Conservation (phyloP, 2,329 filamentous ascomycete species). For the Elsinoe batatas region DNA sequence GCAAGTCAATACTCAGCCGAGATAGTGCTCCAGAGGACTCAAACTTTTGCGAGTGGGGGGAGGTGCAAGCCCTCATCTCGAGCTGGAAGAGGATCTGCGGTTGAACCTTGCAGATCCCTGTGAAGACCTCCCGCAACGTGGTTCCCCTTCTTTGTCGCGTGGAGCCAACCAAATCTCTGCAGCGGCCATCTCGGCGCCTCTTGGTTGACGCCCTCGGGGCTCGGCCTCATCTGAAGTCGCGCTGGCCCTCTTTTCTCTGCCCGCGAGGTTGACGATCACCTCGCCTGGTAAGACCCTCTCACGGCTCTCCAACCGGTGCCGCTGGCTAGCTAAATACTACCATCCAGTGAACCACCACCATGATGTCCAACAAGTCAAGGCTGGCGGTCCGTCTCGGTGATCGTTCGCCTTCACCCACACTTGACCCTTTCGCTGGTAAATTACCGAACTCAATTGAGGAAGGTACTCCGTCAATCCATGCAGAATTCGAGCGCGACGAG, state of each 20-base stretch:
- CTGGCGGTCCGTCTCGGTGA: not conserved
- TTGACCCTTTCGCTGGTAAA: not conserved
- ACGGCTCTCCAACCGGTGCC: not conserved
- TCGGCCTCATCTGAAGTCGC: not conserved
- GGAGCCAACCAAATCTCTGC: constrained; percentile 5
- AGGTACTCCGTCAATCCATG: constrained; percentile 1
- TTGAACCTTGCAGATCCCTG: constrained; percentile 9
- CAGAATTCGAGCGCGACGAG: not conserved
- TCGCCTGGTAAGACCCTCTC: not conserved
- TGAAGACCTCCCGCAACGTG: not conserved
- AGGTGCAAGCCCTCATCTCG: constrained; percentile 1
- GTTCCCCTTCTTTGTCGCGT: constrained; percentile 3
- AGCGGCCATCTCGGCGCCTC: constrained; percentile 2
- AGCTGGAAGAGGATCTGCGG: not conserved
- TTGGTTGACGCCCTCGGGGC: not conserved
- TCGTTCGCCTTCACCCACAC: constrained; percentile 7
- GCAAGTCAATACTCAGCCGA: no score
- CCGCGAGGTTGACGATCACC: not conserved
- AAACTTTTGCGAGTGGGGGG: no score
- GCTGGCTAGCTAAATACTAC: not conserved
- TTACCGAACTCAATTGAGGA: constrained; percentile 3
- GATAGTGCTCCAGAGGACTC: no score
- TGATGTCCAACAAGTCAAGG: not conserved
- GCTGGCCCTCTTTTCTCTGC: not conserved
- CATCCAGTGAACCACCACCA: not conserved